These are phyloP conservation scores for Antonospora locustae DNA, from an alignment of 371 early-diverging fungal species.

Conservation along the genomic window DNA sequence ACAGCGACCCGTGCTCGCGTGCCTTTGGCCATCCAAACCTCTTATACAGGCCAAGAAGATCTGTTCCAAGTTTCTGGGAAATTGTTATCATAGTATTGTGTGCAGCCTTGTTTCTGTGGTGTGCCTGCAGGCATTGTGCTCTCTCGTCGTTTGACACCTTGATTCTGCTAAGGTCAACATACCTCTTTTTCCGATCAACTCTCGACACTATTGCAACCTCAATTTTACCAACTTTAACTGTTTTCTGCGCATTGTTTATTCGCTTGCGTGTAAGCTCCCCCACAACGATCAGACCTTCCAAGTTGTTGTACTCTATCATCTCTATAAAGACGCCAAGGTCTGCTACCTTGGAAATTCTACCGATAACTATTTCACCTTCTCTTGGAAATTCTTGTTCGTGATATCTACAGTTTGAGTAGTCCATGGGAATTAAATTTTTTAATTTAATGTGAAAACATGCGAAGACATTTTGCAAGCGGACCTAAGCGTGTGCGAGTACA, in stretches of 20 bases:
- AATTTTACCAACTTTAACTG: slow-evolving; percentile 81
- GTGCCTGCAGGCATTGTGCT: slow-evolving; percentile 76
- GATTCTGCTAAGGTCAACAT: slow-evolving; percentile 93
- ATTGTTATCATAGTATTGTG: slow-evolving; percentile 66
- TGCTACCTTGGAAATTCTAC: slow-evolving; percentile 81
- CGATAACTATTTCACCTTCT: slow-evolving; percentile 91
- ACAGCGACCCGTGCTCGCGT: slow-evolving; percentile 79
- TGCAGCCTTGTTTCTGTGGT: slow-evolving; percentile 81
- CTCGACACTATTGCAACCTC: slow-evolving; percentile 88
- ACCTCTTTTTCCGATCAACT: slow-evolving; percentile 95
- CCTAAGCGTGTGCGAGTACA: too few relatives aligned
- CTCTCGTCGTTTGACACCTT: slow-evolving; percentile 88
- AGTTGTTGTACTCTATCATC: slow-evolving; percentile 70
- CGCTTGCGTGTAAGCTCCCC: slow-evolving; percentile 85
- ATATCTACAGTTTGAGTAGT: slow-evolving; percentile 55
- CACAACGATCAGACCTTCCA: slow-evolving; percentile 86
- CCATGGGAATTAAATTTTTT: neutral
- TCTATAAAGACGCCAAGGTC: slow-evolving; percentile 89
- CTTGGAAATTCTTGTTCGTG: slow-evolving; percentile 84
- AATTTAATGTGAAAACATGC: too few relatives aligned
- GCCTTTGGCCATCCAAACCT: slow-evolving; percentile 88
- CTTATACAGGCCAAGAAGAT: slow-evolving; percentile 70
- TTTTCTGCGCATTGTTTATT: slow-evolving; percentile 86
- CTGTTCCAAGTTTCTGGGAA: slow-evolving; percentile 66
- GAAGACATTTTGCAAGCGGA: too few relatives aligned